A percentile compares a stretch with the other conserved stretches of the same genome.
Conservation (phyloP, 192 early-diverging fungal species). For the Oehlia diaphana region DNA sequence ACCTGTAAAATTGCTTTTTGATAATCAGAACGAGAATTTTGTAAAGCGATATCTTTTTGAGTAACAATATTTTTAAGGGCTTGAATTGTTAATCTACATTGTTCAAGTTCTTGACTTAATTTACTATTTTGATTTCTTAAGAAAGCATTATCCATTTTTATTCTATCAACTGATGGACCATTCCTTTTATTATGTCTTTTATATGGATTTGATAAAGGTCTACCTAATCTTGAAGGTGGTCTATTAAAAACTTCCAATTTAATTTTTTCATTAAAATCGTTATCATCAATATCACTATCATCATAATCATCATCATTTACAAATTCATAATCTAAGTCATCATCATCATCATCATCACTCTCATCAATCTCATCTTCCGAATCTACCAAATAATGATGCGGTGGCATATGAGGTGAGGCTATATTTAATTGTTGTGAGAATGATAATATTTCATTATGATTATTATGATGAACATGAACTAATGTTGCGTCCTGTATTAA, state of each 20-base stretch:
- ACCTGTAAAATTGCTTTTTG: background rate
- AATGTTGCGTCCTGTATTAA: background rate
- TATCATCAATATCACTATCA: background rate
- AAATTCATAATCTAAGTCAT: background rate
- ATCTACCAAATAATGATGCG: background rate
- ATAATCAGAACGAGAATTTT: background rate
- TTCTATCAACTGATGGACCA: background rate
- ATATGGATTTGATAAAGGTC: background rate
- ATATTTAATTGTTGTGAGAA: background rate
- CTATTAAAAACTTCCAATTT: conserved; percentile 3
- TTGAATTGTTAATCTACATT: conserved; percentile 17
- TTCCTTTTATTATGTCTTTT: background rate
- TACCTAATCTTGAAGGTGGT: conserved; percentile 7
- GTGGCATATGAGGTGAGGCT: background rate
- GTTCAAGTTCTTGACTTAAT: conserved; percentile 7
- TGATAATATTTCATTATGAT: background rate
- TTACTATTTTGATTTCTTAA: conserved; percentile 22
- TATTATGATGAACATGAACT: background rate
- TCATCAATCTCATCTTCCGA: background rate
- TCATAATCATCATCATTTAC: background rate
- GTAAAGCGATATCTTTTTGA: conserved; percentile 15
- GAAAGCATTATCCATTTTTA: conserved; percentile 23
- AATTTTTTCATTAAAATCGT: conserved; percentile 6
- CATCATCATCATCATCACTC: background rate
- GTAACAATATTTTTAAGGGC: conserved; percentile 16